A percentile compares a stretch with the other conserved stretches of the same genome.
Evolutionary conservation across 257 asterid genomes (phyloP).

Genomic region (Haberlea rhodopensis): DNA sequence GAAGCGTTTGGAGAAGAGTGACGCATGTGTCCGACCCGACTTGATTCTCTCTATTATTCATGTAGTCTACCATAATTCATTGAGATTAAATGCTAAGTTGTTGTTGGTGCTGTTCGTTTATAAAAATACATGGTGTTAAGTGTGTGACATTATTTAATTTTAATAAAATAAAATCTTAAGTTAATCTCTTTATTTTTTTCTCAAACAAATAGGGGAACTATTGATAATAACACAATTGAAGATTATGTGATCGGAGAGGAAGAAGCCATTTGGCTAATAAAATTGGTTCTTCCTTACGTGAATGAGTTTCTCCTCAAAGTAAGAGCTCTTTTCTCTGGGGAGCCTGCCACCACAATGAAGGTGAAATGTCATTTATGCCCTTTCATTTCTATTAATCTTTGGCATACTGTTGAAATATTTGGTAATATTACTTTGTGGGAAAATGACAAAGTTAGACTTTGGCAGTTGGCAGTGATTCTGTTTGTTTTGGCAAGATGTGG

Average conservation of each 20-base stretch:
- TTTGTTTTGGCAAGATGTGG: constrained; percentile 21
- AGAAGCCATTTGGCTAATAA: constrained; percentile 70
- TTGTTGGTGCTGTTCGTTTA: no score
- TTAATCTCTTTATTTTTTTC: no score
- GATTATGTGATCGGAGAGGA: constrained; percentile 75
- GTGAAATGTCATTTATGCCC: constrained; percentile 29
- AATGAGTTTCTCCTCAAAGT: constrained; percentile 72
- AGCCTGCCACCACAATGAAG: constrained; percentile 95
- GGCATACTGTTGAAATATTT: background rate
- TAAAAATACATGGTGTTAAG: no score
- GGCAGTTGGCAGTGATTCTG: constrained; percentile 41
- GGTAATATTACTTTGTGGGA: background rate
- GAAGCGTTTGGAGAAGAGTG: no score
- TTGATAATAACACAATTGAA: constrained; percentile 31
- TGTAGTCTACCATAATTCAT: no score
- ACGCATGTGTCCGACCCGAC: no score
- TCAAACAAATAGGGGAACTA: constrained; percentile 43
- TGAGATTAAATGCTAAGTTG: no score
- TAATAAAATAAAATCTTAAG: no score
- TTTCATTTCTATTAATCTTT: background rate
- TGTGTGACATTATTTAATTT: no score
- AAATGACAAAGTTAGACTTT: constrained; percentile 32
- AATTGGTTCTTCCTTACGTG: constrained; percentile 57
- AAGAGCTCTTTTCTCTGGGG: constrained; percentile 94
- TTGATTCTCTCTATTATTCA: no score